Conservation (phyloP, 345 rosid species). For the Lepidium aucheri region DNA sequence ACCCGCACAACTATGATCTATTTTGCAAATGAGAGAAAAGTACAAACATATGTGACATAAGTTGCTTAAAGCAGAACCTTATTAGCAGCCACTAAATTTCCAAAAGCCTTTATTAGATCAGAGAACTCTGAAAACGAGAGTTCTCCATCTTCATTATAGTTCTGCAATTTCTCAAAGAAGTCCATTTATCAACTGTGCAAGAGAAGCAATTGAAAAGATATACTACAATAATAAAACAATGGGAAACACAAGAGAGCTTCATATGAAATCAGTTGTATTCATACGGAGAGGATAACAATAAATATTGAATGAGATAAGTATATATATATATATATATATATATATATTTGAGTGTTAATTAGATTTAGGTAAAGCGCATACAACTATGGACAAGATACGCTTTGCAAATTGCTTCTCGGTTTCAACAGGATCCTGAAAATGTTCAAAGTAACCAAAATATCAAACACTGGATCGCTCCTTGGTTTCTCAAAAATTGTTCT, state of each 20-base stretch:
- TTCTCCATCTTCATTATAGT: slow-evolving; percentile 74
- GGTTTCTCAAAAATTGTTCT: background rate
- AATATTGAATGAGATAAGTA: background rate
- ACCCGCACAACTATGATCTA: no score
- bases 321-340: no score
- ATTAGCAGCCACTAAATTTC: slow-evolving; percentile 62
- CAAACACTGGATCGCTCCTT: background rate
- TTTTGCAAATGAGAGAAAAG: background rate
- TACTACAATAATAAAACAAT: background rate
- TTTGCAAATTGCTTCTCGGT: slow-evolving; percentile 81
- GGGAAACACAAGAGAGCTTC: background rate
- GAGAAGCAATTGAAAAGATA: background rate
- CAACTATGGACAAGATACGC: slow-evolving; percentile 82
- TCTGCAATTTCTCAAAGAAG: slow-evolving; percentile 35
- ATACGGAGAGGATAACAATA: background rate
- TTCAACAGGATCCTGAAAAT: slow-evolving; percentile 75
- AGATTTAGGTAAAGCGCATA: slow-evolving; percentile 25
- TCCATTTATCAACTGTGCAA: background rate
- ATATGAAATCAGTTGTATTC: background rate
- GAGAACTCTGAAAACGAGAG: slow-evolving; percentile 81
- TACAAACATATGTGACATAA: background rate
- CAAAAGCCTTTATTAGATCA: slow-evolving; percentile 70
- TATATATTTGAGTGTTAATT: background rate
- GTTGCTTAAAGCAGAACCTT: slow-evolving; percentile 46
- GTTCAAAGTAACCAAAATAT: slow-evolving; percentile 11